phyloP scores from a whole-genome alignment of 192 early-diverging fungal genomes.

The Lobosporangium transversale region DNA sequence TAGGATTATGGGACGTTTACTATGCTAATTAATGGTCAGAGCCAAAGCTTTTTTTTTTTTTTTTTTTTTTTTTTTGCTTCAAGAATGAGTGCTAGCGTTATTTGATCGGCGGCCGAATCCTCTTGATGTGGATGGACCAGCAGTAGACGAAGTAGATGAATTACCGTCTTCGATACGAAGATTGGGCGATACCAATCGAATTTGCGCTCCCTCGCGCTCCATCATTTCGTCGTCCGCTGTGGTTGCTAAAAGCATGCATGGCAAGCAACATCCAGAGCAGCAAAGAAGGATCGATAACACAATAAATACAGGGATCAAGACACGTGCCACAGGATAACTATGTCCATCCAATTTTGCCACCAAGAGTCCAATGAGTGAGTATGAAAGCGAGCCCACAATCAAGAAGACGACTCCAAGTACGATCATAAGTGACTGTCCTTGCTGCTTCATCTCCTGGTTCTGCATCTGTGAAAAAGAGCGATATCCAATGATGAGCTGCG shows the following conservation, averaged over 20 bases:
- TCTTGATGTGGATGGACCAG: conserved; percentile 9
- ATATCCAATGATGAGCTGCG: conserved; percentile 59
- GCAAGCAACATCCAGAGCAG: conserved; percentile 68
- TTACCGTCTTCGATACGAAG: conserved; percentile 31
- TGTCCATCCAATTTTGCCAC: conserved; percentile 54
- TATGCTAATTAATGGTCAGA: no score
- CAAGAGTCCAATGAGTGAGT: conserved; percentile 51
- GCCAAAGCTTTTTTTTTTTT: not conserved
- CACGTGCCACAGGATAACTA: conserved; percentile 56
- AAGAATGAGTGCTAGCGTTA: conserved; percentile 23
- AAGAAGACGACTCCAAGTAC: conserved; percentile 55
- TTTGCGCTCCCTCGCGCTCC: conserved; percentile 40
- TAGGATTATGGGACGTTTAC: no score
- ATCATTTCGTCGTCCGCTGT: conserved; percentile 53
- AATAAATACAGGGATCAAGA: conserved; percentile 77
- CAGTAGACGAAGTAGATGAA: not conserved
- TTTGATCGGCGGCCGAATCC: conserved; percentile 28
- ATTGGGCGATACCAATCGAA: conserved; percentile 51
- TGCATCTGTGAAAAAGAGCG: conserved; percentile 44
- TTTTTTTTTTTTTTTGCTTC: not conserved
- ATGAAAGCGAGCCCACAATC: conserved; percentile 55
- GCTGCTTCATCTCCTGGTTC: conserved; percentile 56
- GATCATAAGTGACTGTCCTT: conserved; percentile 59
- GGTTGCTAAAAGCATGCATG: conserved; percentile 61
- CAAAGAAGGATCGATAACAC: conserved; percentile 65